phyloP scores from a whole-genome alignment of 257 asterid genomes.

The Solanum medicagineum region DNA sequence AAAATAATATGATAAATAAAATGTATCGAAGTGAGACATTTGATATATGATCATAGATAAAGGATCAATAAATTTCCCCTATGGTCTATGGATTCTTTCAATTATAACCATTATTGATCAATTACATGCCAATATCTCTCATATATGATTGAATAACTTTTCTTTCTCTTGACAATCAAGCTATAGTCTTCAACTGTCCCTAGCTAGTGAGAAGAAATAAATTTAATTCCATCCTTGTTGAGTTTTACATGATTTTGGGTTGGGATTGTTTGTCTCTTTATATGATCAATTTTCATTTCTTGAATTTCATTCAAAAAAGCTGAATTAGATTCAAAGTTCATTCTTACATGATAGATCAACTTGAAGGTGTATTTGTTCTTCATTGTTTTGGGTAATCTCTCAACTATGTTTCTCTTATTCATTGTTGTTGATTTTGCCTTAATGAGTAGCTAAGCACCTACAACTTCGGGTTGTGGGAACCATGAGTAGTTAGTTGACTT shows the following conservation, averaged over 20 bases:
- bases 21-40: background rate
- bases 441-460: too few species aligned
- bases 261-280: background rate
- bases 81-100: background rate
- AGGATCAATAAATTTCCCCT: background rate
- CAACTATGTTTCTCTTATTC: too few species aligned
- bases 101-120: background rate
- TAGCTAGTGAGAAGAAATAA: background rate
- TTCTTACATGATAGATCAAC: too few species aligned
- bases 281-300: background rate
- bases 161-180: background rate
- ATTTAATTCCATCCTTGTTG: background rate
- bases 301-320: background rate
- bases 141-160: background rate
- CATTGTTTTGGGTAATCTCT: too few species aligned
- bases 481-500: too few species aligned
- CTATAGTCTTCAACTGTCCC: background rate
- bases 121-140: background rate
- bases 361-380: too few species aligned
- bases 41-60: background rate
- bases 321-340: background rate
- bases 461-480: too few species aligned
- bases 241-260: background rate
- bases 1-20: too few species aligned
- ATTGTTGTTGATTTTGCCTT: too few species aligned